These are phyloP conservation scores for Boletellus deceptivus DNA, from an alignment of 1,284 basidiomycete species.

Conservation along the genomic window DNA sequence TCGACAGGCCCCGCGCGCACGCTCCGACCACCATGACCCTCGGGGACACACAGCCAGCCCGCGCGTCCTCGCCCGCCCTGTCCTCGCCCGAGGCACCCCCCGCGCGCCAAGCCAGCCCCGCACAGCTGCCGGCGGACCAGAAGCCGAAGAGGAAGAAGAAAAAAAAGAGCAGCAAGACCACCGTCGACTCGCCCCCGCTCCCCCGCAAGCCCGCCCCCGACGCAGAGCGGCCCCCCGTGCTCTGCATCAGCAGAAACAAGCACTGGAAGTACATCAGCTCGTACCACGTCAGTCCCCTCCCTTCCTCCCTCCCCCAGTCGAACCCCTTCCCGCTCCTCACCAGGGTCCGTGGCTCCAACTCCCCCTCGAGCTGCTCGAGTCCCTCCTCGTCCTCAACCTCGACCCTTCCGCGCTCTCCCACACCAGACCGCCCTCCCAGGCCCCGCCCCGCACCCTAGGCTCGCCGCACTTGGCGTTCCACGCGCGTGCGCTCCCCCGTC, in stretches of 20 bases:
- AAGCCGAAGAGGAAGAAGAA: conserved; percentile 62
- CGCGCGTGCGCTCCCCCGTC: conserved; percentile 18
- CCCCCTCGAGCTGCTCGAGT: conserved; percentile 78
- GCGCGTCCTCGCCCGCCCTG: neutral
- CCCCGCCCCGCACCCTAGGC: conserved; percentile 7
- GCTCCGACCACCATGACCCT: neutral
- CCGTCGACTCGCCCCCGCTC: conserved; percentile 13
- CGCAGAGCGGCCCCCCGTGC: conserved; percentile 49
- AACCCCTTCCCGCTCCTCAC: neutral
- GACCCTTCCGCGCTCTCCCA: conserved; percentile 62
- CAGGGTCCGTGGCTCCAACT: conserved; percentile 86
- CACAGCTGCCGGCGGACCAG: conserved; percentile 4
- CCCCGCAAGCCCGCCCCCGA: conserved; percentile 31
- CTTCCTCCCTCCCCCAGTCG: neutral
- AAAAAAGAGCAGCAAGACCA: conserved; percentile 58
- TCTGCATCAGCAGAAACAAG: conserved; percentile 82
- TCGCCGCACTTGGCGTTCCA: conserved; percentile 29
- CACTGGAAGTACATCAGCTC: conserved; percentile 87
- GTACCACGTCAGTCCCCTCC: conserved; percentile 64
- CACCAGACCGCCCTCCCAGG: conserved; percentile 42
- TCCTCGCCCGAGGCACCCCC: conserved; percentile 1
- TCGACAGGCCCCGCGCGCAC: neutral
- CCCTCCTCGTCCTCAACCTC: conserved; percentile 70
- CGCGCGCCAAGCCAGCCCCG: neutral
- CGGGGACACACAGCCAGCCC: neutral